Percentiles rank a stretch among this genome's conserved stretches.
Evolutionary conservation across 371 early-diverging fungal genomes (phyloP).

Genomic region (Chytridiales sp.): DNA sequence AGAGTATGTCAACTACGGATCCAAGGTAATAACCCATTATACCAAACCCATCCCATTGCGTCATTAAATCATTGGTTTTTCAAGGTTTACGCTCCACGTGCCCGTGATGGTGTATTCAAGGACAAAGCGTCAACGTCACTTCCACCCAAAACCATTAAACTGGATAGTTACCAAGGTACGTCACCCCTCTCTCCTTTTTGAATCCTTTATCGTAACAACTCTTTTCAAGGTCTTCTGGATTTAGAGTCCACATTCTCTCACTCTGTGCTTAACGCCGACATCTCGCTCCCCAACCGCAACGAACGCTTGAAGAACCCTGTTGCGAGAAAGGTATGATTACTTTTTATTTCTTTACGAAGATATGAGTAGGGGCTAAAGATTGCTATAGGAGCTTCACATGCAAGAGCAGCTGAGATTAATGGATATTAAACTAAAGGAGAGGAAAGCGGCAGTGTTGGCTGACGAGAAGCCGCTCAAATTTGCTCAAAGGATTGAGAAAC

Average conservation of each 20-base stretch:
- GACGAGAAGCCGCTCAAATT: constrained; percentile 43
- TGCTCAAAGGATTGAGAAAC: constrained; percentile 45
- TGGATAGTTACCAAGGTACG: constrained; percentile 35
- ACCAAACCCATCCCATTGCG: constrained; percentile 2
- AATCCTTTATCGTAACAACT: neutral
- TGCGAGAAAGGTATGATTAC: constrained; percentile 29
- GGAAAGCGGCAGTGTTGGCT: constrained; percentile 20
- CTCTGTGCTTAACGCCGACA: constrained; percentile 28
- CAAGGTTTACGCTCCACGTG: constrained; percentile 55
- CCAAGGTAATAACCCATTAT: constrained; percentile 12
- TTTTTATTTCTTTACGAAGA: neutral
- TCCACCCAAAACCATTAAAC: constrained; percentile 33
- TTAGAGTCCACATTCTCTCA: constrained; percentile 36
- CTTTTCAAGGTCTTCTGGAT: constrained; percentile 27
- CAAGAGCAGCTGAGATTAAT: constrained; percentile 50
- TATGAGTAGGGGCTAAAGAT: neutral
- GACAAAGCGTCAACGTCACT: constrained; percentile 37
- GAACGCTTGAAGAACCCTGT: constrained; percentile 20
- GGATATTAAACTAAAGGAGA: constrained; percentile 45
- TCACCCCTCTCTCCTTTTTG: neutral
- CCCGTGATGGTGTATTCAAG: constrained; percentile 46
- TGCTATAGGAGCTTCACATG: constrained; percentile 41
- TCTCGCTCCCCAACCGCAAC: constrained; percentile 26
- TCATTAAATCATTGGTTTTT: neutral
- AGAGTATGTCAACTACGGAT: constrained; percentile 52